Percentiles rank a stretch among this genome's conserved stretches.
phyloP scores from a whole-genome alignment of 1,284 basidiomycete species.

The Puccinia hordei region DNA sequence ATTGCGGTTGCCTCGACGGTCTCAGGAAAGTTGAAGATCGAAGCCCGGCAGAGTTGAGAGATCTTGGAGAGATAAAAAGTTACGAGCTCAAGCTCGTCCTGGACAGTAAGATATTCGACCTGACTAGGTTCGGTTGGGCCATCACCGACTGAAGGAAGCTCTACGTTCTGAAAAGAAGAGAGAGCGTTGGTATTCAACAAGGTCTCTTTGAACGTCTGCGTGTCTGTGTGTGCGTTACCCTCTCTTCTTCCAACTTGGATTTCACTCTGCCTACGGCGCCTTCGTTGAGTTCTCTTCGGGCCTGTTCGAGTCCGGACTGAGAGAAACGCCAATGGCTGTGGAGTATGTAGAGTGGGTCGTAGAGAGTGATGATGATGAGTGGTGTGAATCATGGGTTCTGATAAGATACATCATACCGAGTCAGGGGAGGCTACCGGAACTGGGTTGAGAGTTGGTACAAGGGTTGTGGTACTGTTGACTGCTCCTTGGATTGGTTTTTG shows the following conservation, averaged over 20 bases:
- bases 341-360: too few species aligned
- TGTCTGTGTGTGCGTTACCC: conserved; percentile 63
- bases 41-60: conserved; percentile 71
- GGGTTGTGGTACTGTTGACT: not conserved
- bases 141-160: not conserved
- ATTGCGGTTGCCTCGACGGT: conserved; percentile 90
- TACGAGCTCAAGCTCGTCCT: conserved; percentile 85
- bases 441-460: conserved; percentile 46
- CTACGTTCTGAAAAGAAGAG: conserved; percentile 23
- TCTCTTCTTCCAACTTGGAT: conserved; percentile 74
- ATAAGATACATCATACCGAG: not conserved
- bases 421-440: conserved; percentile 13
- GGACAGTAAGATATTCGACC: conserved; percentile 72
- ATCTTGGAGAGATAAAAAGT: conserved; percentile 86
- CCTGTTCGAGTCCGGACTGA: conserved; percentile 65
- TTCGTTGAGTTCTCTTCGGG: conserved; percentile 70
- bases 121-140: conserved; percentile 54
- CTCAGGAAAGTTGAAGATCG: conserved; percentile 80
- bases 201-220: too few species aligned
- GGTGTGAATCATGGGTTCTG: not conserved
- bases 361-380: not conserved
- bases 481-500: not conserved
- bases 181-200: too few species aligned
- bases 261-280: conserved; percentile 75
- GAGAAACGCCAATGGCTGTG: conserved; percentile 79